Evolutionary conservation across 768 basidiomycete genomes (phyloP).

Genomic region (Collybiopsis luxurians): DNA sequence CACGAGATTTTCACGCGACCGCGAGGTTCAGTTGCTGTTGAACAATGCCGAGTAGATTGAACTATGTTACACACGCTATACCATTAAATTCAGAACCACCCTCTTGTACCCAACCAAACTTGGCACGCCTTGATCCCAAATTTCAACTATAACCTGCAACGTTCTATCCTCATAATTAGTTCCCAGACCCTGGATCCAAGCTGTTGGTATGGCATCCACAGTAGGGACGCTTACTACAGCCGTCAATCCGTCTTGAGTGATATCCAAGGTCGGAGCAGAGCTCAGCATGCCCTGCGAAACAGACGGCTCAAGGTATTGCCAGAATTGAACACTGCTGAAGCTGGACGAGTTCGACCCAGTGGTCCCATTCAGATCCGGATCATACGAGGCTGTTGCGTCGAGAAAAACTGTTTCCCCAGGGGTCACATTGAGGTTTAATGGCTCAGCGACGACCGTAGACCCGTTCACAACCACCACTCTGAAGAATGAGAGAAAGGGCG

Average conservation of each 20-base stretch:
- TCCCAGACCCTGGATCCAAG: not conserved
- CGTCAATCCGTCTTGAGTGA: not conserved
- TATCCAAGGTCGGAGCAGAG: not conserved
- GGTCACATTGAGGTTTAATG: not conserved
- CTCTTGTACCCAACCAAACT: slow-evolving; percentile 11
- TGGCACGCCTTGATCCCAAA: slow-evolving; percentile 10
- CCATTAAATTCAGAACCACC: slow-evolving; percentile 5
- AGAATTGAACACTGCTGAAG: slow-evolving; percentile 2
- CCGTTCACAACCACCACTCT: slow-evolving; percentile 13
- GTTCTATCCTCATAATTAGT: slow-evolving; percentile 10
- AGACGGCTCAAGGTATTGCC: slow-evolving; percentile 9
- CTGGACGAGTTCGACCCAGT: not conserved
- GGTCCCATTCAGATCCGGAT: slow-evolving; percentile 8
- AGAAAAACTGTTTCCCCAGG: not conserved
- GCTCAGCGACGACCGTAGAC: not conserved
- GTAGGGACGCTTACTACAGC: not conserved
- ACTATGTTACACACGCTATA: no score
- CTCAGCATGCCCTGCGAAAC: not conserved
- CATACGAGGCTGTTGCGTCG: slow-evolving; percentile 4
- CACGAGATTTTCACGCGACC: no score
- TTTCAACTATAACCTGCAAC: slow-evolving; percentile 12
- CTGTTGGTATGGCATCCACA: not conserved
- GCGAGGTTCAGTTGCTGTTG: no score
- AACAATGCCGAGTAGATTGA: no score
- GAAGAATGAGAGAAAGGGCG: not conserved